Conservation (phyloP, 1,284 basidiomycete genomes). For the Marasmius sp. region DNA sequence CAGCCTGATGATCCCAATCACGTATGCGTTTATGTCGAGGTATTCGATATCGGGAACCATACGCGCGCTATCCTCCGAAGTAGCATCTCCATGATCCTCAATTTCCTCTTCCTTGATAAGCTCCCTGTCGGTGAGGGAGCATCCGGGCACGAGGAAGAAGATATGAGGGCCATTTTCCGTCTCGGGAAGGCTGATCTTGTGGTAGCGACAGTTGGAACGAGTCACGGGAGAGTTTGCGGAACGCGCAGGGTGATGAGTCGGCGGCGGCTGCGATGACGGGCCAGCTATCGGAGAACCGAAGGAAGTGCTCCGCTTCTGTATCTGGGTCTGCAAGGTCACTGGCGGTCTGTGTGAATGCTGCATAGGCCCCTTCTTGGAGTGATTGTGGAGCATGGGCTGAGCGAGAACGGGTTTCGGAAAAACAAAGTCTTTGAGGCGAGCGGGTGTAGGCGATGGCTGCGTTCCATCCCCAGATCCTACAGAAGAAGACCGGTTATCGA, state of each 20-base stretch:
- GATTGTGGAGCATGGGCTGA: slow-evolving; percentile 17
- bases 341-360: slow-evolving; percentile 33
- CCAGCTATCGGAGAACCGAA: background rate
- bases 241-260: slow-evolving; percentile 2
- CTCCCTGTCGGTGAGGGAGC: slow-evolving; percentile 54
- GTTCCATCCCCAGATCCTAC: slow-evolving; percentile 38
- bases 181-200: slow-evolving; percentile 59
- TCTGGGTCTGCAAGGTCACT: slow-evolving; percentile 14
- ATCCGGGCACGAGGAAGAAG: slow-evolving; percentile 64
- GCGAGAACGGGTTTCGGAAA: slow-evolving; percentile 19
- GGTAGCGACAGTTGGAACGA: slow-evolving; percentile 66
- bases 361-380: slow-evolving; percentile 9
- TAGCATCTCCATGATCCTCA: slow-evolving; percentile 55
- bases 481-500: slow-evolving; percentile 44
- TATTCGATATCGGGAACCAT: slow-evolving; percentile 51
- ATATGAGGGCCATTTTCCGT: slow-evolving; percentile 52
- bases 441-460: slow-evolving; percentile 29
- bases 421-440: slow-evolving; percentile 19
- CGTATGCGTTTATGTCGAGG: slow-evolving; percentile 48
- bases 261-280: background rate
- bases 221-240: slow-evolving; percentile 37
- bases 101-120: slow-evolving; percentile 61
- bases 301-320: slow-evolving; percentile 3
- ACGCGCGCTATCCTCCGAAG: slow-evolving; percentile 43
- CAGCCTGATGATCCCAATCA: slow-evolving; percentile 54